phyloP scores from a whole-genome alignment of 2,329 filamentous ascomycete genomes.

The Aspergillus ochraceoroseus region DNA sequence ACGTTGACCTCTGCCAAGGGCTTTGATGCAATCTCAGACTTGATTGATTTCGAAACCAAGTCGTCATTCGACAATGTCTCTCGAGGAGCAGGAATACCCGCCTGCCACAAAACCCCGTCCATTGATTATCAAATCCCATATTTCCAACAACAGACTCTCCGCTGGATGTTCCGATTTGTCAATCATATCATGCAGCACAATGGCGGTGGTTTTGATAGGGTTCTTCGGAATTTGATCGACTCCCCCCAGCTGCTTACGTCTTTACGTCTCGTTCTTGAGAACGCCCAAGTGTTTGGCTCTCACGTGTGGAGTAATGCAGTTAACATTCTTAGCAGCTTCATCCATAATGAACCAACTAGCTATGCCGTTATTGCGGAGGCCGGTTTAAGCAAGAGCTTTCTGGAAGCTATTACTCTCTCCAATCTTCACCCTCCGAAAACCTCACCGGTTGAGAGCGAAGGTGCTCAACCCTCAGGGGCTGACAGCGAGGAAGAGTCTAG shows the following conservation, averaged over 20 bases:
- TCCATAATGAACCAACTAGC: conserved; percentile 97
- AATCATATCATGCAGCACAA: conserved; percentile 88
- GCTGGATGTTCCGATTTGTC: conserved; percentile 92
- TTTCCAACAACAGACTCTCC: conserved; percentile 86
- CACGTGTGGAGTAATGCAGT: conserved; percentile 95
- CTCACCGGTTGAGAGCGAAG: conserved; percentile 25
- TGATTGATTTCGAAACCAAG: conserved; percentile 74
- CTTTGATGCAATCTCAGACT: conserved; percentile 81
- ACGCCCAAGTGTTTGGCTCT: conserved; percentile 75
- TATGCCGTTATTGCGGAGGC: conserved; percentile 94
- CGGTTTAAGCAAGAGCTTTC: conserved; percentile 76
- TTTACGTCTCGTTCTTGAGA: conserved; percentile 74
- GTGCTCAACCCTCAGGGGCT: conserved; percentile 12
- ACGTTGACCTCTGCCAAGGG: conserved; percentile 76
- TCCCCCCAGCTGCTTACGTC: conserved; percentile 77
- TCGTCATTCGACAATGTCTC: conserved; percentile 63
- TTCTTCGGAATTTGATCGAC: conserved; percentile 89
- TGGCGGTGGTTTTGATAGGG: conserved; percentile 77
- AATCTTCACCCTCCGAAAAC: conserved; percentile 36
- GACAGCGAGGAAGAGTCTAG: conserved; percentile 36
- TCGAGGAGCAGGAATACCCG: conserved; percentile 65
- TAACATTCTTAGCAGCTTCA: conserved; percentile 88
- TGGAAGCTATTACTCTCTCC: conserved; percentile 67
- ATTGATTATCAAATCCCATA: conserved; percentile 94
- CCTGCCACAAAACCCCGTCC: conserved; percentile 68